Percentiles rank a stretch among this genome's conserved stretches.
Conservation (phyloP, 352 stramenopile genomes). For the Globisporangium parvum region DNA sequence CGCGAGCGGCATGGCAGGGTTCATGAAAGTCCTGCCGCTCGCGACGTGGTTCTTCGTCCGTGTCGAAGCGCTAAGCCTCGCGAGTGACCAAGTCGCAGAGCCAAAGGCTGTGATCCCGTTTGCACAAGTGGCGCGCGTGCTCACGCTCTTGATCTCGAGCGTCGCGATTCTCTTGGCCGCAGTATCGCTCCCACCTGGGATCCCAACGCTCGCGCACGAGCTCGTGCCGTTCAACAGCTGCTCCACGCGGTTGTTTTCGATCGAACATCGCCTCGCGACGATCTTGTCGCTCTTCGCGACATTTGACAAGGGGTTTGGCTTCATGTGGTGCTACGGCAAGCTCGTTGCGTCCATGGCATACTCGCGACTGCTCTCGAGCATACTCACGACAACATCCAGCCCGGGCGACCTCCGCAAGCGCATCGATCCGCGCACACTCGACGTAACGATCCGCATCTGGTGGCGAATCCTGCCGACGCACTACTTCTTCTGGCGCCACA, state of each 20-base stretch:
- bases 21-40: constrained; percentile 18
- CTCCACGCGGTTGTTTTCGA: constrained; percentile 23
- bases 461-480: constrained; percentile 28
- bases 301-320: constrained; percentile 43
- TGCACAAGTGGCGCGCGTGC: constrained; percentile 19
- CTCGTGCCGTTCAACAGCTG: constrained; percentile 25
- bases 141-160: constrained; percentile 15
- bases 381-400: constrained; percentile 18
- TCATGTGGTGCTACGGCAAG: constrained; percentile 54
- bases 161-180: constrained; percentile 21
- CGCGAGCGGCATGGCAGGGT: constrained; percentile 4
- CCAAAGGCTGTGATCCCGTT: constrained; percentile 16
- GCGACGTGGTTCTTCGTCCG: constrained; percentile 27
- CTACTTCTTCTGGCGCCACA: too few species aligned
- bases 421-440: too few species aligned
- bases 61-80: constrained; percentile 25
- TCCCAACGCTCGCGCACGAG: constrained; percentile 16
- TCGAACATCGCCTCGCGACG: constrained; percentile 15
- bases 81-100: constrained; percentile 18
- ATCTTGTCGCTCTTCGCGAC: constrained; percentile 40
- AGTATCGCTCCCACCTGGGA: constrained; percentile 15
- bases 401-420: too few species aligned
- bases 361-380: constrained; percentile 28
- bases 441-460: too few species aligned
- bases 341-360: constrained; percentile 41